These are phyloP conservation scores for Populus tomentosa DNA, from an alignment of 441 rosid genomes.

Conservation along the genomic window DNA sequence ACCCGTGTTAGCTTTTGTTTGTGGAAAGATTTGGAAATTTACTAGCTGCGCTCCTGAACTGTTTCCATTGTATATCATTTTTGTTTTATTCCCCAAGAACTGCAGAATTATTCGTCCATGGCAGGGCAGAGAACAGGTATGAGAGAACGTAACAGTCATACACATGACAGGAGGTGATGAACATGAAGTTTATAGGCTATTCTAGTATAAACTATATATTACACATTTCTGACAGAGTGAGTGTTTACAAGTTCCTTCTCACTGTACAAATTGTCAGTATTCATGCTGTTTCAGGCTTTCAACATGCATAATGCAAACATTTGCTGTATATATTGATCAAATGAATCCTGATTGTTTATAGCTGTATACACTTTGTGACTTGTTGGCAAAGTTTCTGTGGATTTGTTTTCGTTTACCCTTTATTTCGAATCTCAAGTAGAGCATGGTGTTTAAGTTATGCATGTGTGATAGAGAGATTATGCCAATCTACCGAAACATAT, in stretches of 20 bases:
- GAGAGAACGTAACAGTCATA: constrained; percentile 27
- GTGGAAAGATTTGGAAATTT: neutral
- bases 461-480: too few species aligned
- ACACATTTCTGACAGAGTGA: neutral
- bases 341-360: too few species aligned
- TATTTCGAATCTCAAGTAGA: neutral
- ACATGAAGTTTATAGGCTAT: neutral
- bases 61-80: neutral
- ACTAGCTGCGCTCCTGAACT: neutral
- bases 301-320: too few species aligned
- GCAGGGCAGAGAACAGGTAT: constrained; percentile 61
- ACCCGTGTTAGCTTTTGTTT: neutral
- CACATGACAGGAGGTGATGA: neutral
- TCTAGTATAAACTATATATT: neutral
- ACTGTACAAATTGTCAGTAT: neutral
- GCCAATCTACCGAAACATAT: too few species aligned
- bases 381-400: neutral
- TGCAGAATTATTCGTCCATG: constrained; percentile 11
- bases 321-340: too few species aligned
- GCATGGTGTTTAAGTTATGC: too few species aligned
- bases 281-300: neutral
- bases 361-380: neutral
- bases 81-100: neutral
- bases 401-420: neutral
- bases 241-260: neutral